Conservation (phyloP, 257 asterid genomes). For the Galeopsis tetrahit region DNA sequence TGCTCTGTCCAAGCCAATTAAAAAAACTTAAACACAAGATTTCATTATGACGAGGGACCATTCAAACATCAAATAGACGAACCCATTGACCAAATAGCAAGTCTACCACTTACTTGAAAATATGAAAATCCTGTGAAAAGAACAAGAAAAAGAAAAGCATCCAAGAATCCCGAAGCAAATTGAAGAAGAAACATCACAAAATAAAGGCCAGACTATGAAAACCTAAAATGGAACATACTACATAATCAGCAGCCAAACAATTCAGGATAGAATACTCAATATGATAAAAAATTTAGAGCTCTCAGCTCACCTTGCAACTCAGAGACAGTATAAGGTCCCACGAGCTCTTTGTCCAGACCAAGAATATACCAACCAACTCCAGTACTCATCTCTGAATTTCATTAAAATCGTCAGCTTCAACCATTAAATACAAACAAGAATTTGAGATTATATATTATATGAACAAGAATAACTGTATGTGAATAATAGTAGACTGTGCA, state of each 20-base stretch:
- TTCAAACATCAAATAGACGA: slow-evolving; percentile 47
- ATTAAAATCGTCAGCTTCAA: slow-evolving; percentile 37
- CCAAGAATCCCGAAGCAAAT: slow-evolving; percentile 34
- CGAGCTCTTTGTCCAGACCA: slow-evolving; percentile 68
- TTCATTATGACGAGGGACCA: slow-evolving; percentile 37
- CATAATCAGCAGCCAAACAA: slow-evolving; percentile 18
- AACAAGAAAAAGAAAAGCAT: slow-evolving; percentile 33
- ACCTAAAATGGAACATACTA: slow-evolving; percentile 19
- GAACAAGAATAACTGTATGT: neutral
- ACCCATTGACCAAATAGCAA: slow-evolving; percentile 39
- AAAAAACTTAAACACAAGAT: slow-evolving; percentile 49
- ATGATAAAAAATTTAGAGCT: slow-evolving; percentile 20
- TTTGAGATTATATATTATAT: neutral
- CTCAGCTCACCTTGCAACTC: slow-evolving; percentile 85
- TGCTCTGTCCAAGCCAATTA: slow-evolving; percentile 73
- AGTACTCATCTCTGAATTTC: slow-evolving; percentile 44
- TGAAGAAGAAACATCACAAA: slow-evolving; percentile 38
- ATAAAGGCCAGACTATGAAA: slow-evolving; percentile 31
- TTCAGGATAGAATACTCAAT: slow-evolving; percentile 12
- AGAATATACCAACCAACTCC: slow-evolving; percentile 88
- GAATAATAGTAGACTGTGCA: neutral
- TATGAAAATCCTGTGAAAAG: slow-evolving; percentile 34
- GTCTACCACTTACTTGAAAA: slow-evolving; percentile 40
- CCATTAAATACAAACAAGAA: slow-evolving; percentile 21
- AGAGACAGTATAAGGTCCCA: slow-evolving; percentile 82